Evolutionary conservation across 805 yeast species (phyloP).

Genomic region (Barnettozyma populi): DNA sequence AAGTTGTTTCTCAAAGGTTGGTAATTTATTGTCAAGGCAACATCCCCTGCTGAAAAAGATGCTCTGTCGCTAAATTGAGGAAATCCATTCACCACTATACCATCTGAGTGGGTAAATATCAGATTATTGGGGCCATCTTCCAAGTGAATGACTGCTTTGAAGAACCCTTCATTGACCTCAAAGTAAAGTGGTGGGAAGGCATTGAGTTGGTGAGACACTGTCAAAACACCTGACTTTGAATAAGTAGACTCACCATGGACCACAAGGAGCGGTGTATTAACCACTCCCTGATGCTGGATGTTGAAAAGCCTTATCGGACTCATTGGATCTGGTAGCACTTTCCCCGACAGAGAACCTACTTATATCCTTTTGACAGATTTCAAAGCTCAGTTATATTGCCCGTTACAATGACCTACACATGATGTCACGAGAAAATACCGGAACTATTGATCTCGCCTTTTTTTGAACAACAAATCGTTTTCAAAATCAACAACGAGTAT

Average conservation of each 20-base stretch:
- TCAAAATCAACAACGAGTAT: not conserved
- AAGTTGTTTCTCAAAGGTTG: slow-evolving; percentile 57
- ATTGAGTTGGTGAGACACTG: slow-evolving; percentile 38
- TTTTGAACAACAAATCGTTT: slow-evolving; percentile 7
- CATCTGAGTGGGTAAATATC: slow-evolving; percentile 42
- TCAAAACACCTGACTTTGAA: slow-evolving; percentile 30
- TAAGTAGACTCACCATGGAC: slow-evolving; percentile 42
- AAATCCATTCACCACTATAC: slow-evolving; percentile 30
- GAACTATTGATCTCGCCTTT: not conserved
- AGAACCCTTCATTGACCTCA: slow-evolving; percentile 64
- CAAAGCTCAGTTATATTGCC: no score
- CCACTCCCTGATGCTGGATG: slow-evolving; percentile 28
- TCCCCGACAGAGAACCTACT: no score
- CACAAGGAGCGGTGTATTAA: slow-evolving; percentile 44
- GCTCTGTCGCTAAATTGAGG: slow-evolving; percentile 12
- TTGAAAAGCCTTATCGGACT: slow-evolving; percentile 26
- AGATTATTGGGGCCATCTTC: slow-evolving; percentile 64
- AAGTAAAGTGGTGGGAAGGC: slow-evolving; percentile 57
- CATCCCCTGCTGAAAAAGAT: slow-evolving; percentile 1
- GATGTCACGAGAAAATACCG: not conserved
- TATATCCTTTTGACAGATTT: no score
- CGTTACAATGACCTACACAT: no score
- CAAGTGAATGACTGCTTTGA: slow-evolving; percentile 71
- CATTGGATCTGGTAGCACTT: slow-evolving; percentile 6
- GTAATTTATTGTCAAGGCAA: slow-evolving; percentile 37